Base-by-base conservation (phyloP, 495 filamentous ascomycete species). In the Apiosordaria backusii region DNA sequence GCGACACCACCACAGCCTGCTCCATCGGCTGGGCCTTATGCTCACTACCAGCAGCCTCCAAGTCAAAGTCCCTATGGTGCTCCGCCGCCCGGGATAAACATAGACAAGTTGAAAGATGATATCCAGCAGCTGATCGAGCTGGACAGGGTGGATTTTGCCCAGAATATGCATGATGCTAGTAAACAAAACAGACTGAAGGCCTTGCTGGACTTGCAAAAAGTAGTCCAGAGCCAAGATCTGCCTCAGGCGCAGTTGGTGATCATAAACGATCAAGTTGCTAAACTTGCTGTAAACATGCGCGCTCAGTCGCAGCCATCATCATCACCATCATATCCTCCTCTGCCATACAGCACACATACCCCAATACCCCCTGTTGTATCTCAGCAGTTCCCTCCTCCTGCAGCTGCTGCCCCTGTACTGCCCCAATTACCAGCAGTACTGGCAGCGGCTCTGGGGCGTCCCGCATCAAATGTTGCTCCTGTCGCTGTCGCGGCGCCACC, bases 141-240 rank as follows among this genome's bases (percentile, higher is more conserved):
- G 64, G 86, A 88, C 59, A 87, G 88, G 77, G 84, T 81, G 66
- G 88, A 91, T 67, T 89, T 90, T 78, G 89, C 88, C 67, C 84
- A 84, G 60, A 89, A 87, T 76, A 88, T 87, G 50, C 84, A 85
- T 79, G 90, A 97, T 81, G 78, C 82, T 76, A 84, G 85, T 72
- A 83, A 89, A 68, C 88, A 92, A 78, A 86, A 86, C 66, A 89
- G 88, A 71, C 78, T 98, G 72, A 90, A 93, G 76, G 92, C 93
- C 21, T 84, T 98, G 69, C 78, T 96, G 76, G 92, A 94, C 76
- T 84, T 98, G 67, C 89, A 97, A 79, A 85, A 76, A 57, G 87
- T 97, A 72, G 79, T 98, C 77, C 84, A 90, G 72, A 87, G 82
- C 68, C 90, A 91, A 73, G 85, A 92, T 71, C 84, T 97, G 71